Evolutionary conservation across 1,284 basidiomycete species (phyloP).

Genomic region (Paramarasmius palmivorus): DNA sequence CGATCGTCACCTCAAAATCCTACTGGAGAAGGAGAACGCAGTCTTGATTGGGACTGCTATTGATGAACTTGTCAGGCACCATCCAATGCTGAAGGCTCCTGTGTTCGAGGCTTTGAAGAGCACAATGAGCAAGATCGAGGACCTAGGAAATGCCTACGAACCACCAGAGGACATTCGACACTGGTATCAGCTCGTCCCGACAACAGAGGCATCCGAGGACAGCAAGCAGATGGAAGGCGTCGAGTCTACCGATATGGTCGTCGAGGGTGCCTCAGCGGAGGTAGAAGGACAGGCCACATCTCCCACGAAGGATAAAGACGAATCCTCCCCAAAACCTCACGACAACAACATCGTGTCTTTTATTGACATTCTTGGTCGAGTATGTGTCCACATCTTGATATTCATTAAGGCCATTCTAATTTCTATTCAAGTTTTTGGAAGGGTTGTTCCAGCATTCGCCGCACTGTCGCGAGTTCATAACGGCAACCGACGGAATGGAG

Average conservation of each 20-base stretch:
- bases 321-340: slow-evolving; percentile 48
- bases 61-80: slow-evolving; percentile 96
- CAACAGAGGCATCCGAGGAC: slow-evolving; percentile 28
- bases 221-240: slow-evolving; percentile 58
- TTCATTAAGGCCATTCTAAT: slow-evolving; percentile 10
- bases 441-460: slow-evolving; percentile 91
- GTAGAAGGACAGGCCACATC: slow-evolving; percentile 29
- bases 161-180: slow-evolving; percentile 60
- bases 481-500: slow-evolving; percentile 73
- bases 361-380: slow-evolving; percentile 76
- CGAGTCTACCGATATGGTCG: slow-evolving; percentile 21
- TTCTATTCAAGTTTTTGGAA: slow-evolving; percentile 67
- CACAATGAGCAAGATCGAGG: slow-evolving; percentile 73
- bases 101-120: slow-evolving; percentile 78
- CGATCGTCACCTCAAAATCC: slow-evolving; percentile 81
- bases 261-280: slow-evolving; percentile 18
- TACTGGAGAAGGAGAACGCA: slow-evolving; percentile 93
- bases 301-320: slow-evolving; percentile 32
- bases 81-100: slow-evolving; percentile 81
- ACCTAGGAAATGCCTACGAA: slow-evolving; percentile 62
- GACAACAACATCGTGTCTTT: slow-evolving; percentile 77
- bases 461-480: slow-evolving; percentile 91
- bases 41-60: slow-evolving; percentile 86
- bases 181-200: slow-evolving; percentile 61
- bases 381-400: slow-evolving; percentile 32